These are phyloP conservation scores for Chlamydomonas urium DNA, from an alignment of 139 green algal species.

Conservation along the genomic window DNA sequence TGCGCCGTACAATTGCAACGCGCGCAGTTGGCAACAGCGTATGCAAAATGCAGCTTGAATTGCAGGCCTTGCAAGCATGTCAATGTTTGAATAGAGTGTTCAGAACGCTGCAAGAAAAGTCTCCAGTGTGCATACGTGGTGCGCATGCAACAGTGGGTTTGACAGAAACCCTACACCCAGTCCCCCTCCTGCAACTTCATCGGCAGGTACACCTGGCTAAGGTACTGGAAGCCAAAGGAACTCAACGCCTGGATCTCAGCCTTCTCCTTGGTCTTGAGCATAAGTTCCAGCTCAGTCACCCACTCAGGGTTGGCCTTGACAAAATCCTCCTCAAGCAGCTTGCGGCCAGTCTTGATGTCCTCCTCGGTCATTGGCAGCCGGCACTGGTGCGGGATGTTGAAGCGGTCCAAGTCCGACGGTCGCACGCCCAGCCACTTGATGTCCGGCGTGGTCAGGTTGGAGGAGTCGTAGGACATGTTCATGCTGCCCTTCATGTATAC, in stretches of 20 bases:
- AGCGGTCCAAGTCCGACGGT: slow-evolving; percentile 9
- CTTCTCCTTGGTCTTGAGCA: slow-evolving; percentile 46
- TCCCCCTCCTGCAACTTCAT: slow-evolving; percentile 25
- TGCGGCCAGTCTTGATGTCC: slow-evolving; percentile 79
- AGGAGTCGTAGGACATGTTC: slow-evolving; percentile 63
- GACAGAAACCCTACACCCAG: slow-evolving; percentile 12
- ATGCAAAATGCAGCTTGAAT: too few relatives aligned
- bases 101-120: too few relatives aligned
- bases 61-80: too few relatives aligned
- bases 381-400: slow-evolving; percentile 57
- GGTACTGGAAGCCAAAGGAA: slow-evolving; percentile 93
- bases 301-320: slow-evolving; percentile 87
- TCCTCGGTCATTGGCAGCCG: slow-evolving; percentile 90
- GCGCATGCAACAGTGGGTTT: background rate
- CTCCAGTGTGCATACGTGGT: too few relatives aligned
- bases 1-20: too few relatives aligned
- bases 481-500: slow-evolving; percentile 80
- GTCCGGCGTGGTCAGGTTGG: slow-evolving; percentile 86
- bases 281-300: slow-evolving; percentile 94
- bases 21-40: too few relatives aligned
- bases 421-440: slow-evolving; percentile 15
- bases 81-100: background rate
- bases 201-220: slow-evolving; percentile 58
- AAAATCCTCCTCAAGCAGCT: slow-evolving; percentile 91
- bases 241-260: slow-evolving; percentile 93